phyloP scores from a whole-genome alignment of 2,329 filamentous ascomycete species.

The Phaeophleospora eucalypticola region DNA sequence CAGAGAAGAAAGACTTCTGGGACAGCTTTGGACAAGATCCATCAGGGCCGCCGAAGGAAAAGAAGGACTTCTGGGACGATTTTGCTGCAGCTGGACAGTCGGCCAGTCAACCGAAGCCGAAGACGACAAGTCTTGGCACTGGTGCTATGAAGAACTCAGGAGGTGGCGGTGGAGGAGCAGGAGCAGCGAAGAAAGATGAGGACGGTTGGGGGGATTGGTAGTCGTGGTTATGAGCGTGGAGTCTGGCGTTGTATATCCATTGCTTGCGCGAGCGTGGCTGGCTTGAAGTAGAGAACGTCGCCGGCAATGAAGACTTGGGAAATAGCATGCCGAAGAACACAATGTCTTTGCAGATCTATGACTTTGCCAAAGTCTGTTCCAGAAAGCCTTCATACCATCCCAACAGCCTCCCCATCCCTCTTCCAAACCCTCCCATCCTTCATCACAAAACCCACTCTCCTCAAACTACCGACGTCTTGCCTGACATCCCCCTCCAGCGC shows the following conservation, averaged over 20 bases:
- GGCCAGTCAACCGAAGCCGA: conserved; percentile 30
- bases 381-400: conserved; percentile 21
- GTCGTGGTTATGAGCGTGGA: conserved; percentile 11
- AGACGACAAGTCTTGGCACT: conserved; percentile 56
- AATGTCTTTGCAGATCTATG: no score
- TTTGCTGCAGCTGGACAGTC: conserved; percentile 38
- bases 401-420: conserved; percentile 23
- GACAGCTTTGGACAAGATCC: conserved; percentile 76
- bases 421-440: conserved; percentile 54
- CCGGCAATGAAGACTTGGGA: no score
- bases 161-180: conserved; percentile 21
- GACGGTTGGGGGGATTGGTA: conserved; percentile 56
- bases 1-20: conserved; percentile 80
- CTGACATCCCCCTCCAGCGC: conserved; percentile 46
- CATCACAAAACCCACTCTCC: conserved; percentile 54
- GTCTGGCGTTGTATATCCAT: conserved; percentile 14
- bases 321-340: no score
- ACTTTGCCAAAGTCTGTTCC: no score
- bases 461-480: conserved; percentile 40
- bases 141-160: conserved; percentile 56
- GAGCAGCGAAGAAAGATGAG: conserved; percentile 47
- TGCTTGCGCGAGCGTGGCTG: not conserved
- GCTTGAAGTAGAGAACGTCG: not conserved
- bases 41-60: conserved; percentile 42
- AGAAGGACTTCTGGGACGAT: conserved; percentile 53